Evolutionary conservation across 192 early-diverging fungal species (phyloP).

Genomic region (Entomortierella chlamydospora): DNA sequence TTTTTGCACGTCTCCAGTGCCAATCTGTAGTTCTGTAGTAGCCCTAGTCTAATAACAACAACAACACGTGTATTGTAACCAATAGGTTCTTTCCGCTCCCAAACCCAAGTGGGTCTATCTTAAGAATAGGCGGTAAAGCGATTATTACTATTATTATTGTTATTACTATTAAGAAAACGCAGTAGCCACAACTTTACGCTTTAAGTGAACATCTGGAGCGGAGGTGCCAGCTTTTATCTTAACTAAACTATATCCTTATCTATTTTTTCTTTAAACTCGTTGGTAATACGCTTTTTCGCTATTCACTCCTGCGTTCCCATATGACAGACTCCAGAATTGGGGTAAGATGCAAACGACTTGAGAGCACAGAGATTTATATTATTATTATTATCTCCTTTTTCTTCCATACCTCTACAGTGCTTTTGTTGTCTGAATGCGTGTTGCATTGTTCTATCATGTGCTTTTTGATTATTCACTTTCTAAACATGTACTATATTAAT

Average conservation of each 20-base stretch:
- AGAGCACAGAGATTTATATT: background rate
- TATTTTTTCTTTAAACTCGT: background rate
- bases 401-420: background rate
- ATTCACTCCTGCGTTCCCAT: constrained; percentile 5
- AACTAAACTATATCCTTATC: background rate
- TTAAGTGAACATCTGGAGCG: constrained; percentile 15
- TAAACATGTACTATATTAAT: background rate
- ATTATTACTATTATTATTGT: too few species aligned
- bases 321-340: constrained; percentile 63
- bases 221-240: background rate
- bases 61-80: too few species aligned
- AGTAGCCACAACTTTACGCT: constrained; percentile 5
- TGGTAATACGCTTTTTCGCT: background rate
- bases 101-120: constrained; percentile 64
- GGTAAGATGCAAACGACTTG: constrained; percentile 32
- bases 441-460: too few species aligned
- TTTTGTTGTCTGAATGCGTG: too few species aligned
- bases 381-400: too few species aligned
- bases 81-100: constrained; percentile 56
- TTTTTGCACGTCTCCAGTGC: background rate
- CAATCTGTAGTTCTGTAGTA: too few species aligned
- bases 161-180: too few species aligned
- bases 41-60: too few species aligned
- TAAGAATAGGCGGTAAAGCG: constrained; percentile 61
- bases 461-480: too few species aligned